Percentiles rank a stretch among this genome's conserved stretches.
Evolutionary conservation across 164 flowering plant species (phyloP).

Genomic region (Umbilicus rupestris): DNA sequence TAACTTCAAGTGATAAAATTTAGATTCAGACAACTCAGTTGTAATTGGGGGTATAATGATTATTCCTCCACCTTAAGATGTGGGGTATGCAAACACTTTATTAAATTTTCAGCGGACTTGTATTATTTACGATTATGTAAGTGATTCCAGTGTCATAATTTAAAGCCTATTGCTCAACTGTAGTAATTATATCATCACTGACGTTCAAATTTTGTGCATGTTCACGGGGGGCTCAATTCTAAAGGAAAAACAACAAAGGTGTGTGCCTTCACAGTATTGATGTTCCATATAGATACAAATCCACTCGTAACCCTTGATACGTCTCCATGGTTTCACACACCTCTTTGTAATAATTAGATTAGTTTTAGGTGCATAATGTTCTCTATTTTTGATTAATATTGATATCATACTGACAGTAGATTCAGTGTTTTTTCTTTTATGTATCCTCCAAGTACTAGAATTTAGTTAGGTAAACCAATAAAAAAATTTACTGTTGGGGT

Average conservation of each 20-base stretch:
- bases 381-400: not conserved
- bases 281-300: not conserved
- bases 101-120: too few relatives aligned
- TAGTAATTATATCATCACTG: slow-evolving; percentile 7
- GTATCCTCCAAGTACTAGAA: too few relatives aligned
- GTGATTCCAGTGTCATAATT: not conserved
- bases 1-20: too few relatives aligned
- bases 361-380: not conserved
- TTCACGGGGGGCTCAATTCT: slow-evolving; percentile 20
- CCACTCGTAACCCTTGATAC: not conserved
- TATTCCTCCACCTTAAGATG: too few relatives aligned
- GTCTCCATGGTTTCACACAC: not conserved
- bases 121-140: not conserved
- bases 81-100: too few relatives aligned
- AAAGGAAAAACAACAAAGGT: slow-evolving; percentile 70
- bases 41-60: too few relatives aligned
- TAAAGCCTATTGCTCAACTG: not conserved
- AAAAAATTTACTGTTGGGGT: not conserved
- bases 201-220: slow-evolving; percentile 23
- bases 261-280: slow-evolving; percentile 13
- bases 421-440: too few relatives aligned
- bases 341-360: not conserved
- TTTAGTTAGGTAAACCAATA: not conserved
- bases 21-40: too few relatives aligned
- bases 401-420: not conserved